Evolutionary conservation across 139 green algal species (phyloP), one percentile per base, ranked within the genome.

Genomic region (Auxenochlorella protothecoides): DNA sequence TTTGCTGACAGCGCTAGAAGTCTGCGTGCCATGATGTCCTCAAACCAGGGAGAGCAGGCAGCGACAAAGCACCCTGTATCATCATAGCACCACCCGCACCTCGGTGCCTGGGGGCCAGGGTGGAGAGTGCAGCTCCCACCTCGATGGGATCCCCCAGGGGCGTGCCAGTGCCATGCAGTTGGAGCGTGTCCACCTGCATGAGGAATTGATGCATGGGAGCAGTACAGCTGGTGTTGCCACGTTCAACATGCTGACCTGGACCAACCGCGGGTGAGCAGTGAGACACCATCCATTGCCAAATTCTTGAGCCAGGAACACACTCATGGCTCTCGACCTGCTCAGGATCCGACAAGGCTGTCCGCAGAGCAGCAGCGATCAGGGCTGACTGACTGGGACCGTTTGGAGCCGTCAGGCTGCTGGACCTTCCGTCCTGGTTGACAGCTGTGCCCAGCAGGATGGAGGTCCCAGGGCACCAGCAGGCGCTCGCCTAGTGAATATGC

Each of bases 121-220:
- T 69, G 6, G 79, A 77, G n/a, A 64, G 52, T 16, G 75, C 15
- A 9, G 83, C 84, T 16, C 68, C 74, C 6, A 88, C 59, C 70
- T 89, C 84, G 66, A 89, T 89, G 16, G 84, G 84, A 63, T 89
- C 84, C 5, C 84, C 84, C 27, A 89, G 81, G 3, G 81, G 55
- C 15, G 78, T 81, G 55, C 79, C 70, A 12, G 79, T 92, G 65
- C 86, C 88, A 67, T 94, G 89, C 80, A 89, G 64, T 44, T 79
- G 65, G 27, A 85, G 52, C 54, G 70, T 27, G 53, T 62, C 51
- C 13, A 85, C 65, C 57, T n/a, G 55, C 14, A 4, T 73, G 53
- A 5, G 55, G 27, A 5, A 84, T 61, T 16, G 3, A 62, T 70
- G 62, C 66, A 44, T 5, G 72, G 55, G 2, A 56, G 53, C 54